Conservation (phyloP, 805 yeast species). For the Metschnikowia santaceciliae region DNA sequence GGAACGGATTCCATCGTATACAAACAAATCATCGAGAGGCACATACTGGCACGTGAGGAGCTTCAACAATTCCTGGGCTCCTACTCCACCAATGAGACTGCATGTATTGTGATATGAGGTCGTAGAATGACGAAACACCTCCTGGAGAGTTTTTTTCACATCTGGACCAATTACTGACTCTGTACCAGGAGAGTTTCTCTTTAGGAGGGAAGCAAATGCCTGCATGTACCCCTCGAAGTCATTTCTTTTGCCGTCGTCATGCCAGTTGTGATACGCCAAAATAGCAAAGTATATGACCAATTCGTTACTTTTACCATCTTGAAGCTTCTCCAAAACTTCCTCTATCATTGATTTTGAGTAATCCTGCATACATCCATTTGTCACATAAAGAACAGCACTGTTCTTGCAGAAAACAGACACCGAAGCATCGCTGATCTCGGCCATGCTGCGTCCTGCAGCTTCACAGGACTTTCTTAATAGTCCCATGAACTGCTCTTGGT, state of each 20-base stretch:
- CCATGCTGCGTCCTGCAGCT: slow-evolving; percentile 24
- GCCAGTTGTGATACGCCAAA: slow-evolving; percentile 28
- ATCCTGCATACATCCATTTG: slow-evolving; percentile 38
- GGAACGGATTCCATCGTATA: slow-evolving; percentile 69
- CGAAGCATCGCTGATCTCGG: slow-evolving; percentile 31
- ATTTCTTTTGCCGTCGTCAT: slow-evolving; percentile 19
- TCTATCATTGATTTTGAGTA: slow-evolving; percentile 1
- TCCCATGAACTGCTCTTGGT: slow-evolving; percentile 38
- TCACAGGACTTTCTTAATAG: slow-evolving; percentile 27
- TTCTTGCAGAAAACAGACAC: slow-evolving; percentile 59
- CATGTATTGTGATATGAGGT: slow-evolving; percentile 54
- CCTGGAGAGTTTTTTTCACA: slow-evolving; percentile 22
- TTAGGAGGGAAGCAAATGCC: slow-evolving; percentile 20
- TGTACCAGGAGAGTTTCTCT: neutral
- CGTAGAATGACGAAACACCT: slow-evolving; percentile 36
- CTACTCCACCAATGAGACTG: slow-evolving; percentile 79
- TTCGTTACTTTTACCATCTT: neutral
- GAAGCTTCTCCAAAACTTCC: slow-evolving; percentile 1
- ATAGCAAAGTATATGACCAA: slow-evolving; percentile 43
- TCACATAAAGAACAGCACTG: slow-evolving; percentile 47
- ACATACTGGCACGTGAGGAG: slow-evolving; percentile 72
- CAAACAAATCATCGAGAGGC: slow-evolving; percentile 66
- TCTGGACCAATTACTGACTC: slow-evolving; percentile 1
- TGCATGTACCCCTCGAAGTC: slow-evolving; percentile 20
- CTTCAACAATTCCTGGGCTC: slow-evolving; percentile 80